Base-by-base conservation (phyloP, 208 protist species). In the Trichomonas tenax region DNA sequence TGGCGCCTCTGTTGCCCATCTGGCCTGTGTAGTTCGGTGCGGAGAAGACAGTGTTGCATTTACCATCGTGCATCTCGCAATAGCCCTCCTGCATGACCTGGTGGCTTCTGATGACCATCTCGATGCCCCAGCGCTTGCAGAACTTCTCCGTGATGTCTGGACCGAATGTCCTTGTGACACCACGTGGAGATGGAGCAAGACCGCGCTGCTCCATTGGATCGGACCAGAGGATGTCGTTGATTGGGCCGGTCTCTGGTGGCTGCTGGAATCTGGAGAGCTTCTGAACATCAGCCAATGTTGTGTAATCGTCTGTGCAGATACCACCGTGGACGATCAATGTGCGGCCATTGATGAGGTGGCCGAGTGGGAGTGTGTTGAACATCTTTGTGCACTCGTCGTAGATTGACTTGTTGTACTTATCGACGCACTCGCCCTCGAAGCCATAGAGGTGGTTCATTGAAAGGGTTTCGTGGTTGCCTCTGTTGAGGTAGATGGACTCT, bases 81-180 rank as follows among this genome's bases (percentile, higher is more conserved):
- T 96, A 97, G 26, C 97, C 97, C 10, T 97, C n/a, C 36, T 97
- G 63, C 49, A 97, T 63, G 46, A 96, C 72, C 82, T 97, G 96
- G 51, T 97, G 97, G 31, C 96, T 97, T 34, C 97, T 48, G 97
- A 97, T 97, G 3, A 97, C 26, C n/a, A 97, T 46, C 0, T 96
- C 58, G 3, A 97, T 44, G 44, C 96, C 96, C 46, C 97, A 97
- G 23, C 26, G 72, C 48, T 49, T 9, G 10, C 97, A 81, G 95
- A 97, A 97, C 10, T 96, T n/a, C n/a, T 96, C 63, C 72, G 97
- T 97, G 21, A 97, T 96, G 81, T 97, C 97, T 36, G 97, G 96
- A 9, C 97, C 97, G 44, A 97, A 97, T 63, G 63, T 72, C n/a
- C 95, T 96, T 36, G 96, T 96, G 2, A 96, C 95, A 31, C 97